Evolutionary conservation across 768 basidiomycete species (phyloP), one percentile per base, ranked within the genome.

Genomic region (Amanita pallidorosea): DNA sequence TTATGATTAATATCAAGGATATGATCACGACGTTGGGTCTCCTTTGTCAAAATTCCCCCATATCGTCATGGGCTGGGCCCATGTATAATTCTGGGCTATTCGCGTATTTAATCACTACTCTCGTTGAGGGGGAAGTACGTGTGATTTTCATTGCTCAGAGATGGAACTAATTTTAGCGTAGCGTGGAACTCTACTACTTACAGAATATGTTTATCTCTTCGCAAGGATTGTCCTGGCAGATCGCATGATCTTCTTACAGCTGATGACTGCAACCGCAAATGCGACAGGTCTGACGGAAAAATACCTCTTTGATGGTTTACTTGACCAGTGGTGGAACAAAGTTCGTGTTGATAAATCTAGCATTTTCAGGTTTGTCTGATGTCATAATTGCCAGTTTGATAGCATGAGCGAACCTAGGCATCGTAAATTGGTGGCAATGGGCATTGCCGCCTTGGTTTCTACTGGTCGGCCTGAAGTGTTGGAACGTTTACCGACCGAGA

Each of bases 381-480:
- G 7, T 17, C 23, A 35, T 12, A 17, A 25, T 13, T 29, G 43
- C 2, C 58, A 95, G 92, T 90, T 93, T 62, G 92, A 95, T 64
- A 86, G 83, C 61, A 87, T 93, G 81, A 85, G 86, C 13, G 88
- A 93, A 61, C 82, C 88, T 1, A 77, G 83, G 8, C 77, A 85
- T 54, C 81, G 92, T 52, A 95, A 95, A 67, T 70, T 95, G 51
- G 69, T 79, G 22, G 88, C 90, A 9, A 83, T 95, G 72, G 89
- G 85, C 1, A 77, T 88, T 40, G 87, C 88, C 2, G 70, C 76
- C 40, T 74, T 94, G 3, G 80, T 88, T 33, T 78, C 87, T 0
- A 89, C 88, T 0, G 88, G 79, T 11, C 76, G 79, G 18, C 73
- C 74, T 0, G 83, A 88, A 57, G 81, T 91, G 9, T 76, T 95